Evolutionary conservation across 2,329 filamentous ascomycete genomes (phyloP), one percentile per base, ranked within the genome.

Genomic region (Rachicladosporium sp.): DNA sequence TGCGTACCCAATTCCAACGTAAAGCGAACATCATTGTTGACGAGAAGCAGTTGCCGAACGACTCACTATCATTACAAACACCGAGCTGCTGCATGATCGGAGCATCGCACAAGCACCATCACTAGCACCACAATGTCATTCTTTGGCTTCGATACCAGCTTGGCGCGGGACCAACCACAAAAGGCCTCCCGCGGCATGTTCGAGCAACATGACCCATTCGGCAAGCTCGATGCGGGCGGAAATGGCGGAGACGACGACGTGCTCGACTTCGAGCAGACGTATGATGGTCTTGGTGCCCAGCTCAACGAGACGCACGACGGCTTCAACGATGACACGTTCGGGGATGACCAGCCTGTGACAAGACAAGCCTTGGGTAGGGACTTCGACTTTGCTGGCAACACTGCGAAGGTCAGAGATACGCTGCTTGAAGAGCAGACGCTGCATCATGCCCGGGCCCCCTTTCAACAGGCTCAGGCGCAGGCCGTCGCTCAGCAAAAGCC

Each of bases 251-350:
- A 44, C 23, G 70, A 73, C 43, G 73, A 80, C 43, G 70, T 65
- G 69, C 74, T 83, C 53, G 83, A 96, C 53, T 98, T 96, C 52
- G 91, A 98, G 53, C 87, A 98, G 58, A 96, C 89, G 30, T 96
- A 96, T 58, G 91, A 98, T 62, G 89, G 89, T n/a, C 70, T 98
- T 32, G 91, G 87, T 41, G 83, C 94, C 56, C 78, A 83, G 60
- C 78, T 98, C 29, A 80, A 94, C 54, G 89, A 98, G 59, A 80
- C 83, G 12, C 84, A 89, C 55, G 91, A 98, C 68, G 86, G 75
- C 37, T 86, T 95, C 71, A 98, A 98, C 62, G 86, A 96, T 53
- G 91, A 96, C 58, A 98, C 91, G 2, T 98, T 98, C 42, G 71
- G 68, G 42, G 64, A 61, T 29, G 57, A 57, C 41, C 64, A 61